A percentile compares a stretch with the other conserved stretches of the same genome.
Evolutionary conservation across 2,329 filamentous ascomycete genomes (phyloP).

Genomic region (Xylariales sp.): DNA sequence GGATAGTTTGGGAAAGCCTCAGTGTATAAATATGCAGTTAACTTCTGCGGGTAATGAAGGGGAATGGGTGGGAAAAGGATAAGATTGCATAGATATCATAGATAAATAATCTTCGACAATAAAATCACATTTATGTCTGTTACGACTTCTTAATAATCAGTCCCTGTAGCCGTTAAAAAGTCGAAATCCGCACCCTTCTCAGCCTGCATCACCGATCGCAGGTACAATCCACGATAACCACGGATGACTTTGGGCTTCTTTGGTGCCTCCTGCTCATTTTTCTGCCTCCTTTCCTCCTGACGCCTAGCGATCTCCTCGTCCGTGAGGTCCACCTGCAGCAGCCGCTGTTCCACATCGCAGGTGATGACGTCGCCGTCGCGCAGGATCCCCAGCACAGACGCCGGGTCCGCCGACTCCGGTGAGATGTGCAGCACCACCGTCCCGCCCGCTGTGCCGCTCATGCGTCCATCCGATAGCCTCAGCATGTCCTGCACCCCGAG

Average conservation of each 20-base stretch:
- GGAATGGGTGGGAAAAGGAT: no score
- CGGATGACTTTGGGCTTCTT: constrained; percentile 30
- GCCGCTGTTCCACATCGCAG: constrained; percentile 68
- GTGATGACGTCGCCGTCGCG: constrained; percentile 72
- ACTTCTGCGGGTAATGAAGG: no score
- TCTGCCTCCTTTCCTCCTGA: constrained; percentile 47
- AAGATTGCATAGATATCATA: no score
- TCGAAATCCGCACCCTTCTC: constrained; percentile 58
- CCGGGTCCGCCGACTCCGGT: constrained; percentile 74
- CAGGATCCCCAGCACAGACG: constrained; percentile 74
- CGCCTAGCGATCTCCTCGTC: constrained; percentile 68
- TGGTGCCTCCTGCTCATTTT: constrained; percentile 17
- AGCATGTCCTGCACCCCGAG: constrained; percentile 75
- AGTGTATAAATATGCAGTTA: no score
- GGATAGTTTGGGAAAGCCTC: neutral
- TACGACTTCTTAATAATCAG: no score
- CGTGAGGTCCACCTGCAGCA: constrained; percentile 54
- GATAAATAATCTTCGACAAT: no score
- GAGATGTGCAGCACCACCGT: constrained; percentile 88
- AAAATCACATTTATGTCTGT: no score
- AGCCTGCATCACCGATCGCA: constrained; percentile 56
- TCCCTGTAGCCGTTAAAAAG: constrained; percentile 43
- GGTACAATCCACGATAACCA: constrained; percentile 57
- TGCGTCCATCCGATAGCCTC: constrained; percentile 81
- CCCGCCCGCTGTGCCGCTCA: constrained; percentile 81